Base-by-base conservation (phyloP, 2,329 filamentous ascomycete species). In the Fusarium hainanense region DNA sequence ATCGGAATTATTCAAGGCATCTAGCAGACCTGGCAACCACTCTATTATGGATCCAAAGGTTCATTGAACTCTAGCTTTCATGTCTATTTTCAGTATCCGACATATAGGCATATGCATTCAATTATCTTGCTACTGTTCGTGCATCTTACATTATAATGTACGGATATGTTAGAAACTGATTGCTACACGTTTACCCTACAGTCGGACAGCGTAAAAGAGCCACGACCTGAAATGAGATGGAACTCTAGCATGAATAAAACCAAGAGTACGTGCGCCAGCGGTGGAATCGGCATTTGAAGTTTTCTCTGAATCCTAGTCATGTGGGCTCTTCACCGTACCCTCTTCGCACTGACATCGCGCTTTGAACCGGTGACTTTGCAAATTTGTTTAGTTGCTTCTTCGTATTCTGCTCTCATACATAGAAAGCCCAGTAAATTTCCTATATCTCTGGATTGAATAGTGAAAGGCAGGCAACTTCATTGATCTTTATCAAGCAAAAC, bases 301-400 rank as follows among this genome's bases (percentile, higher is more conserved):
- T 49, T 40, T 28, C 30, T 20, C 13, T 16, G 30, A 20, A 40
- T 49, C 44, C 54, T 20, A 30, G 23, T 50, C 42, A 49, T 40
- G 54, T 40, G 42, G 42, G 54, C 25, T 50, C 16, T 55, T 49
- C 30, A 55, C 52, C 42, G 28, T 48, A 27, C 54, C 43, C 42
- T 49, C 42, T 32, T 49, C 49, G 49, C 49, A 27, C 37, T 52
- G 49, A 52, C 34, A 41, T 51, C 18, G 49, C 41, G 49, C 49
- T 25, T n/a, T 28, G 7, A 42, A 42, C n/a, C 14, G 23, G 18
- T 52, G 12, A 28, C 32, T 34, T 8, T 28, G 7, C 32, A 42
- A 34, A 9, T 28, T 52, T 13, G 11, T 9, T 28, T 9, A 3
- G 10, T 12, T 28, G 34, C 3, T 37, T 4, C 6, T 7, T 42